Conservation (phyloP, 2,329 filamentous ascomycete species). For the Ustilaginoidea virens region DNA sequence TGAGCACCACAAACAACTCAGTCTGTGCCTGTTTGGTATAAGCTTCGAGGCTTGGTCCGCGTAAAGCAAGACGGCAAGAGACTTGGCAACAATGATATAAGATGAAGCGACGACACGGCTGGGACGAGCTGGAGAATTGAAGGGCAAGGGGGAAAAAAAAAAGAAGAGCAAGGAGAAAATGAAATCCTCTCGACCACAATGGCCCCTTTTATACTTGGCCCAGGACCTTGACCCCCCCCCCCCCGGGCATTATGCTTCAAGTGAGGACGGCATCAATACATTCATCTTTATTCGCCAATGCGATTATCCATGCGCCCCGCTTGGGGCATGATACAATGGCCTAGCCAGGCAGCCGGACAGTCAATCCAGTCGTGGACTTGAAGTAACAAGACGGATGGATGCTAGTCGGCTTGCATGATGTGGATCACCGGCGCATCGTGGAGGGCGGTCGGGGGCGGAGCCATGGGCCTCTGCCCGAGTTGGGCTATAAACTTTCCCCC, state of each 20-base stretch:
- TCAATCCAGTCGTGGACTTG: no score
- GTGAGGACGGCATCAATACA: constrained; percentile 25
- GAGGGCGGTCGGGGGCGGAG: constrained; percentile 9
- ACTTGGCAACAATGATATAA: no score
- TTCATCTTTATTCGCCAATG: constrained; percentile 28
- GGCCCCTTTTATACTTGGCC: constrained; percentile 50
- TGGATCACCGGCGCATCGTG: constrained; percentile 16
- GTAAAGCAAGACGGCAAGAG: no score
- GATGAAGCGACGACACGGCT: no score
- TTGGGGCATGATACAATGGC: constrained; percentile 10
- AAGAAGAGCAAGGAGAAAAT: constrained; percentile 37
- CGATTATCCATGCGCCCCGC: constrained; percentile 23
- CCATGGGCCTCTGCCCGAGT: no score
- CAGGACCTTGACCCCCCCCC: constrained; percentile 10
- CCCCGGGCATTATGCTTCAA: constrained; percentile 19
- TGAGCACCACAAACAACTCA: no score
- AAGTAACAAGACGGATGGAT: no score
- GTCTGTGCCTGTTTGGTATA: no score
- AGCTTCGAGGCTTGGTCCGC: no score
- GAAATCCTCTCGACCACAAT: constrained; percentile 27
- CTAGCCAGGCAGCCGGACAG: no score
- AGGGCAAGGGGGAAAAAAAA: constrained; percentile 4
- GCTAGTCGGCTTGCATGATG: constrained; percentile 18
- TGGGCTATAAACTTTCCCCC: no score
- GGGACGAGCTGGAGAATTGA: not conserved